Conservation (phyloP, 2,329 filamentous ascomycete species). For the Magnaporthiopsis rhizophila region DNA sequence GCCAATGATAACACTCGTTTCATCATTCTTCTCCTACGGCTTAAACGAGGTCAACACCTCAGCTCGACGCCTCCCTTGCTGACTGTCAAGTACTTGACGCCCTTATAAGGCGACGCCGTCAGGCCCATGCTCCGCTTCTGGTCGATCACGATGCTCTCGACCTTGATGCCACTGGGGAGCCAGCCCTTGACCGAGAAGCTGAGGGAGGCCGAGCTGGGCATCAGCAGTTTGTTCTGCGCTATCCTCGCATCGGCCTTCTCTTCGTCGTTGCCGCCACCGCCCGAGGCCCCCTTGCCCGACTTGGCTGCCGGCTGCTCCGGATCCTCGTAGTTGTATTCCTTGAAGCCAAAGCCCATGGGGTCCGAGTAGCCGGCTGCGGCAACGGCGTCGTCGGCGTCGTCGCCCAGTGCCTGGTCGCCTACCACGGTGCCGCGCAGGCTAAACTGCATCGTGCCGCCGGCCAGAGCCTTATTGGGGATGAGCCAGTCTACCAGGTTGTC, state of each 20-base stretch:
- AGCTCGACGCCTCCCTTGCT: slow-evolving; percentile 58
- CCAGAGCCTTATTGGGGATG: slow-evolving; percentile 55
- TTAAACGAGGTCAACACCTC: slow-evolving; percentile 38
- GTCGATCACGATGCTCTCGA: slow-evolving; percentile 61
- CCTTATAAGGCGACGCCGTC: slow-evolving; percentile 88
- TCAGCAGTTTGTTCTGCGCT: slow-evolving; percentile 63
- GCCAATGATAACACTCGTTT: too few relatives aligned
- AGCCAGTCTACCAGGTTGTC: slow-evolving; percentile 75
- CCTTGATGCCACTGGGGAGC: slow-evolving; percentile 58
- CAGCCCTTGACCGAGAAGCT: slow-evolving; percentile 65
- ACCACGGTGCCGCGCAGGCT: slow-evolving; percentile 74
- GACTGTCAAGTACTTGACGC: slow-evolving; percentile 89
- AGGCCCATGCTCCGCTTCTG: slow-evolving; percentile 77
- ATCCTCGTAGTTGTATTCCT: slow-evolving; percentile 43
- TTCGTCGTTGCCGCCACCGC: slow-evolving; percentile 24
- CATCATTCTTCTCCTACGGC: not conserved
- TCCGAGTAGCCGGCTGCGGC: slow-evolving; percentile 38
- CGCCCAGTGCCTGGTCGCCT: slow-evolving; percentile 46
- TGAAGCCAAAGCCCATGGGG: slow-evolving; percentile 44
- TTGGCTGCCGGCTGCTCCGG: slow-evolving; percentile 15
- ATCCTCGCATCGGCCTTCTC: slow-evolving; percentile 39
- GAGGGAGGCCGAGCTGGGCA: slow-evolving; percentile 70
- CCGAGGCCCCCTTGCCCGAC: not conserved
- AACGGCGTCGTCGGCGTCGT: slow-evolving; percentile 33
- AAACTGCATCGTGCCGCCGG: slow-evolving; percentile 57